Conservation (phyloP, 2,329 filamentous ascomycete species). For the Xylariaceae sp. region DNA sequence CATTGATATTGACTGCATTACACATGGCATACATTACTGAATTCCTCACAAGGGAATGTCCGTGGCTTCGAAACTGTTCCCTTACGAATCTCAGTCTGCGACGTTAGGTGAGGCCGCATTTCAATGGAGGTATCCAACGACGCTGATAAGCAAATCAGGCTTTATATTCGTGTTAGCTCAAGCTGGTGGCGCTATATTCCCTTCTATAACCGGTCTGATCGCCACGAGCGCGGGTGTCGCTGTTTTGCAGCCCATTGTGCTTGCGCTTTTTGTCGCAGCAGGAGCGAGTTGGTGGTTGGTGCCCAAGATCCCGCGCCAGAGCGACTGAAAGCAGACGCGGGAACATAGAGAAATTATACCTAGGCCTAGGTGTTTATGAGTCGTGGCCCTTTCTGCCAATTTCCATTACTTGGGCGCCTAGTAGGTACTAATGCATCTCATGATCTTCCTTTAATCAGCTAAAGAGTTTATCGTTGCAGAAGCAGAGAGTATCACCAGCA, state of each 20-base stretch:
- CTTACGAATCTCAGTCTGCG: constrained; percentile 40
- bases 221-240: constrained; percentile 39
- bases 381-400: no score
- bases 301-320: constrained; percentile 20
- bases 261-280: constrained; percentile 38
- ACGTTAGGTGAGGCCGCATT: constrained; percentile 36
- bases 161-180: constrained; percentile 50
- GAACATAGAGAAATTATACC: no score
- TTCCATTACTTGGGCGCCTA: no score
- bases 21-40: not conserved
- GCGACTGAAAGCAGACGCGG: constrained; percentile 15
- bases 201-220: constrained; percentile 45
- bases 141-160: constrained; percentile 13
- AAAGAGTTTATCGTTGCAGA: no score
- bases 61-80: constrained; percentile 45
- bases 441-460: no score
- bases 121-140: not conserved
- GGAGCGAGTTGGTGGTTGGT: constrained; percentile 39
- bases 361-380: no score
- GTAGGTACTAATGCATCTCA: no score
- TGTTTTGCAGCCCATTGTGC: constrained; percentile 43
- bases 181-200: constrained; percentile 47
- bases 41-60: constrained; percentile 40
- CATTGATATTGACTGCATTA: not conserved
- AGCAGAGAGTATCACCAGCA: no score